Base-by-base conservation (phyloP, 352 stramenopile species). In the Phytophthora tentaculata region DNA sequence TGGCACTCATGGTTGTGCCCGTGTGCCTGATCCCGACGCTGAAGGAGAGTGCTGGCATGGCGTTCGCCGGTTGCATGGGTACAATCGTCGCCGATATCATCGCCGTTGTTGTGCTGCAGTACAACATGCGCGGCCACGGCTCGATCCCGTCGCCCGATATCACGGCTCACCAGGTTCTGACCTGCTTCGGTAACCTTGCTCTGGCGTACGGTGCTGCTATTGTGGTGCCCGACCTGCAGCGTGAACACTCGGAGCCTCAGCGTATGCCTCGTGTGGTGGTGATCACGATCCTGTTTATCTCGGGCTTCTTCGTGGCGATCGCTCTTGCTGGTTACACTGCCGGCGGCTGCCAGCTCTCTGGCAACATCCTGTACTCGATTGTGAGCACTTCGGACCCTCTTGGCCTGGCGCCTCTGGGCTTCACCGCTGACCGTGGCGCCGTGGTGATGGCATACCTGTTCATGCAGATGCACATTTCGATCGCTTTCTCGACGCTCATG, bases 371-470 rank as follows among this genome's bases (percentile, higher is more conserved):
- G 53, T 88, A 84, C 69, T 70, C 79, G 23, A 71, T 77, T 56
- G 83, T 89, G 58, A 69, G 60, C 67, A 79, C 66, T 3, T 49
- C 55, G 1, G 44, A 67, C 8, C 62, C 57, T 1, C 73, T 73
- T 0, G 70, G 69, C 0, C 26, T 89, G 12, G 70, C 74, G 0
- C 63, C 64, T 23, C 64, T 90, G 10, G 83, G 83, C 22, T 90
- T 91, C 65, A 56, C 54, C 0, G 41, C 74, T 2, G 64, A 86
- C 69, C 54, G 73, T 45, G 83, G 83, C 14, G 69, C 67, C 28
- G 74, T 83, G 1, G 72, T 85, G 37, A 71, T 88, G 57, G 76
- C 76, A n/a, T 91, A 83, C 60, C 70, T 84, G 20, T 83, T 74
- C 59, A 88, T 85, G 76, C 76, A 83, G 32, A 47, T 83, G 22